Conservation (phyloP, 257 asterid species). For the Solanum stenotomum region DNA sequence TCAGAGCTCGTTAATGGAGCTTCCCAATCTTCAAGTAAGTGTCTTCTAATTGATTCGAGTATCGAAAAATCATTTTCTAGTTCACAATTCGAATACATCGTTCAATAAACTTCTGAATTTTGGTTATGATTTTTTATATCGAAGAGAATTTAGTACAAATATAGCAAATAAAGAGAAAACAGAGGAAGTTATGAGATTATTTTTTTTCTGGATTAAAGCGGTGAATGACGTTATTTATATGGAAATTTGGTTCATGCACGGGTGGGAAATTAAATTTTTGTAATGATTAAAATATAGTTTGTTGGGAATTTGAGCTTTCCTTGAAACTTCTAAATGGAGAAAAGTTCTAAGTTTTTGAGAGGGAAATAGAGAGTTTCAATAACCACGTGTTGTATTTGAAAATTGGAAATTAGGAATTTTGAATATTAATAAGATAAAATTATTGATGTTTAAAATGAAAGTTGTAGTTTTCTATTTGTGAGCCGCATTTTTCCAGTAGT, state of each 20-base stretch:
- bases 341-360: not conserved
- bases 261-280: no score
- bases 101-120: not conserved
- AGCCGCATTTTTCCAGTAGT: not conserved
- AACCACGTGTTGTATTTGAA: not conserved
- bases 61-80: constrained; percentile 9
- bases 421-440: not conserved
- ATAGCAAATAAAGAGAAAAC: not conserved
- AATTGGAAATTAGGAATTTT: not conserved
- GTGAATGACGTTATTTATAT: not conserved
- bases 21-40: constrained; percentile 21
- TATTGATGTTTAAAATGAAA: not conserved
- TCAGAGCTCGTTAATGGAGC: not conserved
- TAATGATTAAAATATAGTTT: not conserved
- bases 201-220: not conserved
- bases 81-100: constrained; percentile 4
- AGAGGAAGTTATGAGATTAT: not conserved
- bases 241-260: not conserved
- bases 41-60: constrained; percentile 17
- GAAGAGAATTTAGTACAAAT: not conserved
- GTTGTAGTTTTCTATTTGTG: not conserved
- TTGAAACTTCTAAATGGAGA: not conserved
- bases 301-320: not conserved
- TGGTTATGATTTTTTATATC: not conserved
- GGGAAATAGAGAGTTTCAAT: not conserved